These are phyloP conservation scores for Letharia lupina DNA, from an alignment of 495 filamentous ascomycete species.

Conservation along the genomic window DNA sequence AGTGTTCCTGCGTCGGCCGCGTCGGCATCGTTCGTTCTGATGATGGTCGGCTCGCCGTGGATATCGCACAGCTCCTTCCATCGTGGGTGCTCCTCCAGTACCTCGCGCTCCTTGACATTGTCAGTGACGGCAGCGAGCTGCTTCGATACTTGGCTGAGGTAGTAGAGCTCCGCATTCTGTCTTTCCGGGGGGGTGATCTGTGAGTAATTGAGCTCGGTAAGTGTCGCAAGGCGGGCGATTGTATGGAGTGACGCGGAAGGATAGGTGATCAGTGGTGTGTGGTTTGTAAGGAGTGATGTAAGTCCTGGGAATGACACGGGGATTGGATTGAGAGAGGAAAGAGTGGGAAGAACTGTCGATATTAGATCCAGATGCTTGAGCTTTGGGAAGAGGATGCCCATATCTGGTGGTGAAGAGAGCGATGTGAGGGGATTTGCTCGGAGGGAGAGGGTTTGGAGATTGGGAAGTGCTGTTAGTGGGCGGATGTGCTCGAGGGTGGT, in stretches of 20 bases:
- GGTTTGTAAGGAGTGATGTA: constrained; percentile 61
- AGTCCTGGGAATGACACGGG: constrained; percentile 30
- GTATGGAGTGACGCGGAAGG: constrained; percentile 76
- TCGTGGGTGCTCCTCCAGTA: constrained; percentile 55
- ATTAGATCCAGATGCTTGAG: constrained; percentile 47
- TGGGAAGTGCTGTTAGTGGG: constrained; percentile 47
- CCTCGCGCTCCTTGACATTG: constrained; percentile 36
- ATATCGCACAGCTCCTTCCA: constrained; percentile 63
- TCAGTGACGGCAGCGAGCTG: constrained; percentile 56
- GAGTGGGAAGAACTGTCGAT: constrained; percentile 41
- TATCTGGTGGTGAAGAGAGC: background rate
- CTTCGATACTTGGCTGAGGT: constrained; percentile 69
- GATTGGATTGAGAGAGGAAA: constrained; percentile 25
- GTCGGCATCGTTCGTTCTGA: constrained; percentile 26
- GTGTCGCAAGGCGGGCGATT: constrained; percentile 59
- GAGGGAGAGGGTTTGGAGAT: constrained; percentile 45
- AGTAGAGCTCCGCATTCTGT: constrained; percentile 83
- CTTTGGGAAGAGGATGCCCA: constrained; percentile 3
- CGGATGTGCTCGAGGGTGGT: constrained; percentile 49
- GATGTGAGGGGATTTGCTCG: constrained; percentile 24
- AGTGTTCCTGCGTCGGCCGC: constrained; percentile 54
- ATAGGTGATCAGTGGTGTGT: constrained; percentile 69
- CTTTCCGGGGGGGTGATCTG: constrained; percentile 63
- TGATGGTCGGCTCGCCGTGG: constrained; percentile 58
- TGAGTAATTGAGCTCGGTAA: constrained; percentile 71